phyloP scores from a whole-genome alignment of 1,284 basidiomycete species.

The Leccinum colubrinum region DNA sequence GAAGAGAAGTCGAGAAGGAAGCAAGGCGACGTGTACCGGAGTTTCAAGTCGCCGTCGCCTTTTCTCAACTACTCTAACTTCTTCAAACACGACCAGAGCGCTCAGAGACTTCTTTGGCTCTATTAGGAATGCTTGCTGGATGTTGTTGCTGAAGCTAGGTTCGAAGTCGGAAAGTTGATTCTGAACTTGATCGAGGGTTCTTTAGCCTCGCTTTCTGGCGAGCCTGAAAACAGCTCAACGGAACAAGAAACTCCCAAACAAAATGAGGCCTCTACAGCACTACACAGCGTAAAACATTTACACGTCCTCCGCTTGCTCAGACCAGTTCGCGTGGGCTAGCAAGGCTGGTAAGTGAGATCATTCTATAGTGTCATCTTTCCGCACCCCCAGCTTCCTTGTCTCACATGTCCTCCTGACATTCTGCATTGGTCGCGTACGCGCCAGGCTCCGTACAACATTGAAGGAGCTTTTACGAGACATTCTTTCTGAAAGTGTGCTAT shows the following conservation, averaged over 20 bases:
- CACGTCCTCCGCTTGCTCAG: constrained; percentile 76
- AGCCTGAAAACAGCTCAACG: constrained; percentile 1
- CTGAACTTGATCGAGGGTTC: constrained; percentile 41
- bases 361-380: not conserved
- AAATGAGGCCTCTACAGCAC: constrained; percentile 27
- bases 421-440: too few relatives aligned
- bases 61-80: constrained; percentile 50
- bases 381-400: not conserved
- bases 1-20: constrained; percentile 71
- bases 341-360: constrained; percentile 56
- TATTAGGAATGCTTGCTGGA: constrained; percentile 79
- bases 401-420: too few relatives aligned
- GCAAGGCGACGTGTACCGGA: constrained; percentile 79
- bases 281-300: constrained; percentile 67
- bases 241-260: constrained; percentile 3
- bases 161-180: constrained; percentile 84
- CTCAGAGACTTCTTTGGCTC: constrained; percentile 79
- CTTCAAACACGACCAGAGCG: constrained; percentile 37
- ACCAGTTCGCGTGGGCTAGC: constrained; percentile 75
- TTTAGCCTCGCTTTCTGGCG: constrained; percentile 20
- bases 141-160: constrained; percentile 74
- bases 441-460: constrained; percentile 50
- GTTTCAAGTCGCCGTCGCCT: constrained; percentile 78
- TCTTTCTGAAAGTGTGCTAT: constrained; percentile 71
- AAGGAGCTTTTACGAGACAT: constrained; percentile 57